Percentiles rank a stretch among this genome's conserved stretches.
Evolutionary conservation across 164 flowering plant species (phyloP).

Genomic region (Litsea cubeba): DNA sequence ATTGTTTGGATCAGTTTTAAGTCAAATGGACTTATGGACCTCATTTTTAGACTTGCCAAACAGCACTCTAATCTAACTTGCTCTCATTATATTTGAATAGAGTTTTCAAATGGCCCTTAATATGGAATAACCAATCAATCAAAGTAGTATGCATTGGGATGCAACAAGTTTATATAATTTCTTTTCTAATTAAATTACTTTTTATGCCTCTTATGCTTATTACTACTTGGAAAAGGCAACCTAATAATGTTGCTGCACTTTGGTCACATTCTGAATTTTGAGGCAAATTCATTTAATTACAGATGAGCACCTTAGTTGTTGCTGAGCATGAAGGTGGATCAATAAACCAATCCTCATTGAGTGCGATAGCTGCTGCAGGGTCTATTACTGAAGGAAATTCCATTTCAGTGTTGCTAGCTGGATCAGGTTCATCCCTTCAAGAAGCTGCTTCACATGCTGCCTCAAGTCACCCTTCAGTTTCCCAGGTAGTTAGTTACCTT

Average conservation of each 20-base stretch:
- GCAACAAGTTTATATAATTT: background rate
- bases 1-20: no score
- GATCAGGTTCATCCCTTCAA: slow-evolving; percentile 72
- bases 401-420: slow-evolving; percentile 72
- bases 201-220: background rate
- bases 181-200: background rate
- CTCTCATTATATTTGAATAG: no score
- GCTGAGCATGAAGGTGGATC: slow-evolving; percentile 78
- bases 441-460: slow-evolving; percentile 84
- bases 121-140: background rate
- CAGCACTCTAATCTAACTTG: background rate
- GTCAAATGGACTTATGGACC: background rate
- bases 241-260: background rate
- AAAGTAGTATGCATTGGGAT: background rate
- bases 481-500: slow-evolving; percentile 45
- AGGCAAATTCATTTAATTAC: background rate
- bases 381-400: slow-evolving; percentile 45
- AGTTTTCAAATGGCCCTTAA: no score
- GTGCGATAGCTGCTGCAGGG: slow-evolving; percentile 81
- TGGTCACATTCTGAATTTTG: background rate
- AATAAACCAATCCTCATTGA: slow-evolving; percentile 48
- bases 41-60: background rate
- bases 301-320: slow-evolving; percentile 74
- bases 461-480: slow-evolving; percentile 61
- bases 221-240: background rate